A percentile compares a stretch with the other conserved stretches of the same genome.
phyloP scores from a whole-genome alignment of 139 green algal species.

The Picochlorum sp. region DNA sequence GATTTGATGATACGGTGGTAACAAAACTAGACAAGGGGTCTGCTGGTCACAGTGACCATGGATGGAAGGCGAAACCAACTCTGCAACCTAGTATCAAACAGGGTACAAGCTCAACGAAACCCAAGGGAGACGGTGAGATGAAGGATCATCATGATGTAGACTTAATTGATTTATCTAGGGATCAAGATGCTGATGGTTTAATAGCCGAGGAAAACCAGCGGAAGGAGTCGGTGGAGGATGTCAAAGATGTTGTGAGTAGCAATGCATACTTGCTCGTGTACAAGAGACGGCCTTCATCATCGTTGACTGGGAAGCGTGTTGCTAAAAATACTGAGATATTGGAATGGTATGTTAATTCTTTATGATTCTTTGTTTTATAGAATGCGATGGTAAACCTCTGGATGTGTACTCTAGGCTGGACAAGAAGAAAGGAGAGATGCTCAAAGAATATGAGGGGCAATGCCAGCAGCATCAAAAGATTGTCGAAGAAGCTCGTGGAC shows the following conservation, averaged over 20 bases:
- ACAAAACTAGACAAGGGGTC: constrained; percentile 37
- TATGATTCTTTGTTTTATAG: no score
- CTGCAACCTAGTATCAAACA: background rate
- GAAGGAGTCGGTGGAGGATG: background rate
- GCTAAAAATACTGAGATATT: no score
- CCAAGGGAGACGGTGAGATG: background rate
- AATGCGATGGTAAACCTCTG: no score
- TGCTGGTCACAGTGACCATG: constrained; percentile 38
- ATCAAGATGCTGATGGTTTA: no score
- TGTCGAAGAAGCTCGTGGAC: constrained; percentile 10
- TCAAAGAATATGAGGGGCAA: background rate
- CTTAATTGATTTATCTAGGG: background rate
- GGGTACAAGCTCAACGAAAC: background rate
- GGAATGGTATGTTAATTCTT: no score
- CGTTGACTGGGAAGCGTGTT: no score
- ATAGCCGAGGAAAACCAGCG: background rate
- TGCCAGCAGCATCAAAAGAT: background rate
- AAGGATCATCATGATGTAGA: background rate
- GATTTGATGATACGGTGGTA: constrained; percentile 76
- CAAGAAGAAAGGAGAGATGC: background rate
- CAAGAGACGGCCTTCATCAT: background rate
- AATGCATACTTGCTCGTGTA: constrained; percentile 81
- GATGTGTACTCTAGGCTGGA: background rate
- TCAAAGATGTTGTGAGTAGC: constrained; percentile 21
- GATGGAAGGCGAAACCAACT: constrained; percentile 12